Base-by-base conservation (phyloP, 225 moss, liverwort and hornwort species). In the Asterella californica region DNA sequence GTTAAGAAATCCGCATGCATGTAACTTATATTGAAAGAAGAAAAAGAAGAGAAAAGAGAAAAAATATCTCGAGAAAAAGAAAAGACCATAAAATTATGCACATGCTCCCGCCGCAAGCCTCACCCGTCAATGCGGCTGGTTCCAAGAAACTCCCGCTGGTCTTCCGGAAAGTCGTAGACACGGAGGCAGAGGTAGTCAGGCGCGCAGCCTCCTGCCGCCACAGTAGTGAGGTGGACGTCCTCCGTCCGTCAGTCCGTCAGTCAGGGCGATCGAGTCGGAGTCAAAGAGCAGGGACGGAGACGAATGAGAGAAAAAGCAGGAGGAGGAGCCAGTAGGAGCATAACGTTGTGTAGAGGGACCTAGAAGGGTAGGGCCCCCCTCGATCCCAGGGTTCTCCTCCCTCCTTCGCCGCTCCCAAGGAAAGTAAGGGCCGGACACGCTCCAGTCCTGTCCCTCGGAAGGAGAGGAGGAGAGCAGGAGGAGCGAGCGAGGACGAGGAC, bases 391-490 rank as follows among this genome's bases (percentile, higher is more conserved):
- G 61, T 61, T 61, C n/a, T 61, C 61, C 61, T 61, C 61, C 19
- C 61, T 61, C 61, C 61, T 61, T 67, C 67, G 67, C 32, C 33
- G 67, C 33, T 67, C 36, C 67, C 67, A 67, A 67, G 67, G 67
- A 67, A 67, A 67, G 67, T 67, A 67, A 67, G 67, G 67, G 67
- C 67, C 33, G 67, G 36, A 33, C 67, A 67, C 6, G n/a, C 15
- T 32, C n/a, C 67, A 36, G 36, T 67, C 67, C 67, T 33, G 67
- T 67, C 67, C 67, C 67, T 67, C 67, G 34, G 67, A 67, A 67
- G 67, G 67, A 67, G 67, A 67, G 67, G 67, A 64, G 57, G 57
- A 57, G 57, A 19, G 18, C 57, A 57, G 57, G 57, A 57, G 57
- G 57, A 57, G 57, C 57, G 18, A 19, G 27, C 57, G 18, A 19